Evolutionary conservation across 164 flowering plant genomes (phyloP).

Genomic region (Piper longum): DNA sequence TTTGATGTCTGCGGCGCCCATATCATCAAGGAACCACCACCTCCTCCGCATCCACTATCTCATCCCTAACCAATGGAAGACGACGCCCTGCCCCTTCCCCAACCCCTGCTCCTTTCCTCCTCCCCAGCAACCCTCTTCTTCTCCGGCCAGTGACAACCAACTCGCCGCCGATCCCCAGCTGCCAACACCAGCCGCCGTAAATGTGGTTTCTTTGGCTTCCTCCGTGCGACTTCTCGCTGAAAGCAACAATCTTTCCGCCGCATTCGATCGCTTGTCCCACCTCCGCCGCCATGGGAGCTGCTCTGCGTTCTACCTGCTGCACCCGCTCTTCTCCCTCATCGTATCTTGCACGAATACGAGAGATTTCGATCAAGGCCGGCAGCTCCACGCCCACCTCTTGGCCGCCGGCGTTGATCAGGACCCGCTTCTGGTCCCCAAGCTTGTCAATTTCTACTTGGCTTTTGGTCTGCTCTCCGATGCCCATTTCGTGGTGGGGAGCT

Average conservation of each 20-base stretch:
- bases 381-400: slow-evolving; percentile 32
- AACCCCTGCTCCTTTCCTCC: background rate
- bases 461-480: slow-evolving; percentile 24
- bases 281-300: slow-evolving; percentile 16
- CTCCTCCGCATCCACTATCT: background rate
- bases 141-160: background rate
- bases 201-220: slow-evolving; percentile 5
- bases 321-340: slow-evolving; percentile 26
- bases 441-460: slow-evolving; percentile 29
- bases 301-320: slow-evolving; percentile 7
- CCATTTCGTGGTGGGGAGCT: slow-evolving; percentile 17
- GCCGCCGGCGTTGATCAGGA: slow-evolving; percentile 25
- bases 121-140: too few relatives aligned
- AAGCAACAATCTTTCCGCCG: slow-evolving; percentile 11
- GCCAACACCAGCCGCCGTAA: background rate
- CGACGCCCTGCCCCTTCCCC: too few relatives aligned
- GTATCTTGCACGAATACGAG: slow-evolving; percentile 21
- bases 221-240: slow-evolving; percentile 7
- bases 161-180: background rate
- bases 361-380: slow-evolving; percentile 23
- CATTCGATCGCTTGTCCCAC: slow-evolving; percentile 25
- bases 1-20: background rate
- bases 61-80: background rate
- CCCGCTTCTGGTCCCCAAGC: slow-evolving; percentile 30
- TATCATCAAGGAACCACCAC: background rate